Evolutionary conservation across 352 stramenopile species (phyloP), one percentile per base, ranked within the genome.

Genomic region (Pythium phragmitis): DNA sequence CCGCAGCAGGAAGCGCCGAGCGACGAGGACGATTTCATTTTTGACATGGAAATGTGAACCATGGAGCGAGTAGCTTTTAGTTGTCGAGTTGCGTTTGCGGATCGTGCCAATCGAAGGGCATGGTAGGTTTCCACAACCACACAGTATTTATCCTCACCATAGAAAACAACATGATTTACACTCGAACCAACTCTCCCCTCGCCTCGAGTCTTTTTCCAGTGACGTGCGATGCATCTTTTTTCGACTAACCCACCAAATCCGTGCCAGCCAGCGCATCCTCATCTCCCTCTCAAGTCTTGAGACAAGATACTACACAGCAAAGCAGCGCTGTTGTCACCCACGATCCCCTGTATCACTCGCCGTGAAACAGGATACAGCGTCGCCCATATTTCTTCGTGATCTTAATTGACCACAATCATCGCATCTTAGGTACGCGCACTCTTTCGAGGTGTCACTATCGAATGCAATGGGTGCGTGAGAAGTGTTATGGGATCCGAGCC

Each of bases 11-110:
- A 64, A 47, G 60, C 66, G 23, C 51, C 61, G 17, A 28, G 58
- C 26, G 75, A 68, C 21, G 75, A 70, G 64, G 79, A 30, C 62
- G 81, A 90, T 42, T 74, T 90, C 65, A 78, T 90, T 37, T 90
- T 90, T 45, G 79, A 87, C 37, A 63, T 90, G 49, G 81, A 90
- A 68, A 80, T 90, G 61, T 90, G 74, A 71, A 58, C 37, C 34
- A 39, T 39, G 45, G 41, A 33, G 16, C 30, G 19, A 39, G 13
- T 41, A 36, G n/a, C 30, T 53, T 45, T 43, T 57, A 33, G 19
- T 28, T 57, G 33, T 45, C 50, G 17, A 57, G 50, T 57, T 12
- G 16, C 50, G 34, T 57, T 39, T 30, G 30, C 30, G 50, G 16
- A 57, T 17, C 50, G 11, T 33, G 48, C 48, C 48, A 28, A 14